Base-by-base conservation (phyloP, 768 basidiomycete species). In the Boletus barrowsii region DNA sequence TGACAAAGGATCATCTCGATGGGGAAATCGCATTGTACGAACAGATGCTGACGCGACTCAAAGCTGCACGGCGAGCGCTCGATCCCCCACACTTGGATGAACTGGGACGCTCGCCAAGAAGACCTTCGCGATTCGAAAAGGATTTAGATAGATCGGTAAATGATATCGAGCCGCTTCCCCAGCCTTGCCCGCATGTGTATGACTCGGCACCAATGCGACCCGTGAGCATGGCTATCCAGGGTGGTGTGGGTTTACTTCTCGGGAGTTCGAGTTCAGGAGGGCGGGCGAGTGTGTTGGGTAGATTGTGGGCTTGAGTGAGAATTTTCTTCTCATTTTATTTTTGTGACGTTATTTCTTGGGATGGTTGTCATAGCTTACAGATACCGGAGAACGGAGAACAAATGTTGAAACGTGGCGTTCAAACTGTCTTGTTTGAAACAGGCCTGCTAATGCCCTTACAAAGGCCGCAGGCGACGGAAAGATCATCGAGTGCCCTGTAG, bases 141-240 rank as follows among this genome's bases (percentile, higher is more conserved):
- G 86, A 91, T 55, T 73, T 91, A 47, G 79, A 81, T 55, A 78
- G 77, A 49, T 78, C 83, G 59, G 22, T 77, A 78, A 54, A 46
- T 78, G 47, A 73, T 55, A 32, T 71, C 74, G 14, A 71, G 68
- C 64, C 70, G 10, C 75, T 91, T n/a, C 75, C 78, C 8, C 88
- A 90, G 66, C 89, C 90, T 3, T 86, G 83, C 54, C 87, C 88
- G 10, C 89, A 92, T 68, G 85, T 89, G 1, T 90, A 80, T 60
- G 90, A 92, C 65, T 82, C 84, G 17, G 78, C 83, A 17, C 84
- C 86, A 18, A 86, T 89, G 83, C 73, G 84, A 17, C 86, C 87
- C 9, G 88, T 89, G 20, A 87, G 84, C 63, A 80, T 82, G 37
- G 88, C 86, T 22, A 83, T 90, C 15, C 85, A 87, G 62, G 83